Base-by-base conservation (phyloP, 2,329 filamentous ascomycete species). In the Aspergillus sp. region DNA sequence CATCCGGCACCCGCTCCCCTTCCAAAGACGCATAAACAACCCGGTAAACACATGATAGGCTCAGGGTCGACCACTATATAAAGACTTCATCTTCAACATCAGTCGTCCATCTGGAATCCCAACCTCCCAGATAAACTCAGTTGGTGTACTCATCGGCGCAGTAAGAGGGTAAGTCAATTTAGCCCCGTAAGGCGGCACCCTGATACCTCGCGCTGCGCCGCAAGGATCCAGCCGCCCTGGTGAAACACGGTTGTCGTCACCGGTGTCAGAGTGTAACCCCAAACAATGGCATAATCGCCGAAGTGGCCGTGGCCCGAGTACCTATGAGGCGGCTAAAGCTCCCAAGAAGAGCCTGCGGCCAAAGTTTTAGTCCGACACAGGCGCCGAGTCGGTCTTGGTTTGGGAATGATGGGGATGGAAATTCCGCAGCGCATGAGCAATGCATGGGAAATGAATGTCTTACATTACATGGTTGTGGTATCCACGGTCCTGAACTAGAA, bases 391-490 rank as follows among this genome's bases (percentile, higher is more conserved):
- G 17, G 15, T 11, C n/a, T 37, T 9, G 27, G 12, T 37, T 13
- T n/a, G 34, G 34, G 15, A n/a, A n/a, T 37, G 12, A 6, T 13
- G 34, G 15, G 34, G 30, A 4, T 13, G 9, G n/a, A 5, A 46
- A 30, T 30, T 30, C 27, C 4, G 27, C 27, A 30, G 27, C 9
- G 8, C 3, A 30, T 30, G 8, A 4, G 27, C 27, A 30, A 30
- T 30, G 27, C 3, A 30, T 30, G 9, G 27, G 22, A 30, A 15
- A n/a, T 15, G 13, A 46, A 30, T 45, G 30, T 7, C 51, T 47
- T 48, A 46, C 51, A 27, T 47, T 48, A 46, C 51, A 27, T 48
- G 42, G 51, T 42, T 44, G 17, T 54, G 51, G 20, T 48, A 54
- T 7, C 34, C 44, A 19, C 33, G 34, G 9, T 44, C 51, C 11